phyloP scores from a whole-genome alignment of 2,329 filamentous ascomycete species.

The Botrytis fragariae region DNA sequence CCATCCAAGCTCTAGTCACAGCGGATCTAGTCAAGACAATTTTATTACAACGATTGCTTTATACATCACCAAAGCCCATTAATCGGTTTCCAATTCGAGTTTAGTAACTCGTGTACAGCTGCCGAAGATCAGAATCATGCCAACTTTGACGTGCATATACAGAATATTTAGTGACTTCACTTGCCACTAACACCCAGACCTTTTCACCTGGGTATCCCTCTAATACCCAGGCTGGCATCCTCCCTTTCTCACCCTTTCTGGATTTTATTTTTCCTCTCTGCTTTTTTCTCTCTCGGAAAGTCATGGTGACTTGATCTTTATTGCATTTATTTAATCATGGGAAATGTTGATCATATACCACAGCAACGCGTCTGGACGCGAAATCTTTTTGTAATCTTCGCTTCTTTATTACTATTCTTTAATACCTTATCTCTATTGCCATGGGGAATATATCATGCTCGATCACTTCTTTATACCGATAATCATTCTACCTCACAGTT shows the following conservation, averaged over 20 bases:
- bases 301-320: constrained; percentile 2
- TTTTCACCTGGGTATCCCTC: not conserved
- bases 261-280: not conserved
- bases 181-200: not conserved
- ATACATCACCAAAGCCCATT: not conserved
- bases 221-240: not conserved
- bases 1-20: not conserved
- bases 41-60: not conserved
- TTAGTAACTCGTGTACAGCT: not conserved
- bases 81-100: not conserved
- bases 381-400: constrained; percentile 13
- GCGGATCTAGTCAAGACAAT: not conserved
- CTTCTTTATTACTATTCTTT: constrained; percentile 14
- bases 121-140: not conserved
- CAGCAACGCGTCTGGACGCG: constrained; percentile 18
- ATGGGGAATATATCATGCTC: constrained; percentile 7
- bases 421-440: constrained; percentile 18
- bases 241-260: not conserved
- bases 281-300: not conserved
- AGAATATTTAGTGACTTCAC: not conserved
- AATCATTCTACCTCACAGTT: not conserved
- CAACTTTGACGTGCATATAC: not conserved
- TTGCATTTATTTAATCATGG: constrained; percentile 11
- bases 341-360: constrained; percentile 18
- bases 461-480: constrained; percentile 1